Base-by-base conservation (phyloP, 2,329 filamentous ascomycete species). In the Beauveria rudraprayagi region DNA sequence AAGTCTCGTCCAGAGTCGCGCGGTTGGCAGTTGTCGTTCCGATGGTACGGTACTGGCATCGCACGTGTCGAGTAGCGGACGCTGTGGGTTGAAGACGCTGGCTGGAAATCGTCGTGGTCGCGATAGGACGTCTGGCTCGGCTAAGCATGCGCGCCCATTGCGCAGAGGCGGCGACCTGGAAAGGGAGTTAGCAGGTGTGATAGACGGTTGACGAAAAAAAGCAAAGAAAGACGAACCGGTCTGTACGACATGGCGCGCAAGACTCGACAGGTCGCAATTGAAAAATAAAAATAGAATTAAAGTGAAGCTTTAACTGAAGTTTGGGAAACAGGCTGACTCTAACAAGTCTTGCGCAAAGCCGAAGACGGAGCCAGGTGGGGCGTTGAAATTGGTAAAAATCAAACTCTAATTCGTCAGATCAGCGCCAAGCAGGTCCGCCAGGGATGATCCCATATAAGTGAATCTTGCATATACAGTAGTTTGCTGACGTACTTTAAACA, bases 181-280 rank as follows among this genome's bases (percentile, higher is more conserved):
- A 40, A 28, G 16, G 26, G 11, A 46, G 24, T 34, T 24, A 56
- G 41, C 19, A 47, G 14, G 6, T 16, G 6, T 37, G 5, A 37
- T 37, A 16, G 34, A 37, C 11, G 28, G 40, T 34, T 17, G n/a
- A 3, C 5, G 5, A 5, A 1, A 17, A 11, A 14, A 6, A 2
- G 10, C 0, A 16, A 10, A 19, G 6, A n/a, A 19, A 9, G 26
- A 57, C 55, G 30, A 50, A 57, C 55, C 30, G 55, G 43, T 50
- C 55, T 47, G 55, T 57, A 57, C 44, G 55, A 57, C 55, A 57
- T 57, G 30, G 40, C 41, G 44, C 28, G 44, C 55, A 56, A 47
- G 41, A 34, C 41, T 46, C 11, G 17, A 30, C 3, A 24, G 26
- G n/a, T 56, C 24, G 24, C 6, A 9, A 5, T 46, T 5, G 22